These are phyloP conservation scores for Backusella psychrophila DNA, from an alignment of 192 early-diverging fungal genomes.

Conservation along the genomic window DNA sequence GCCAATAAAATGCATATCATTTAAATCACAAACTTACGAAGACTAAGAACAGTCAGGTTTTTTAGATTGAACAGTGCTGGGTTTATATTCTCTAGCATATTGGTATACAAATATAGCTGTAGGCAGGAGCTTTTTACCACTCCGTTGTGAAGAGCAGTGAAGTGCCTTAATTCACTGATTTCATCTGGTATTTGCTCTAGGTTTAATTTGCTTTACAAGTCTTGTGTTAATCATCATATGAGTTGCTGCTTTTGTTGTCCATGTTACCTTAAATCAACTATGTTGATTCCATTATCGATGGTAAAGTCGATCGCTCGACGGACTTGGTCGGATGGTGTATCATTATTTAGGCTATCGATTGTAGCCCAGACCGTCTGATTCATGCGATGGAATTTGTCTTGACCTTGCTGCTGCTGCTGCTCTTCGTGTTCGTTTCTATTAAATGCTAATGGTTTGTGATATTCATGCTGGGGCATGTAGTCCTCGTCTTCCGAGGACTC, in stretches of 20 bases:
- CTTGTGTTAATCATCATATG: neutral
- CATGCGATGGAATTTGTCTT: conserved; percentile 9
- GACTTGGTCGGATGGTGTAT: conserved; percentile 14
- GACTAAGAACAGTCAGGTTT: conserved; percentile 45
- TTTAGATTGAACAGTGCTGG: conserved; percentile 40
- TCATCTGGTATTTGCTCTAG: conserved; percentile 31
- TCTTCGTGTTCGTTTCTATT: neutral
- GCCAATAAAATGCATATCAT: neutral
- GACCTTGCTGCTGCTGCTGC: neutral
- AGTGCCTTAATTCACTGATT: conserved; percentile 23
- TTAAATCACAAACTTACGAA: conserved; percentile 34
- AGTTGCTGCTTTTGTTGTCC: neutral
- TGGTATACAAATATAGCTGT: conserved; percentile 45
- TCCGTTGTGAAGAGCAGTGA: conserved; percentile 27
- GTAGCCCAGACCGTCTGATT: conserved; percentile 13
- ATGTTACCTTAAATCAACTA: conserved; percentile 27
- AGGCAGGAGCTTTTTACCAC: conserved; percentile 26
- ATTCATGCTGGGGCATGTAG: conserved; percentile 12
- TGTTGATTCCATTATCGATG: conserved; percentile 27
- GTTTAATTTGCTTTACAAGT: conserved; percentile 15
- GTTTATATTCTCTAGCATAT: conserved; percentile 31
- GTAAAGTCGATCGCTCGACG: conserved; percentile 22
- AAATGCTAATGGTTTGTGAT: conserved; percentile 5
- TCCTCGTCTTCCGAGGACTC: conserved; percentile 28
- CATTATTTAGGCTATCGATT: neutral